These are phyloP conservation scores for Xylaria sp. DNA, from an alignment of 495 filamentous ascomycete genomes.

Conservation along the genomic window DNA sequence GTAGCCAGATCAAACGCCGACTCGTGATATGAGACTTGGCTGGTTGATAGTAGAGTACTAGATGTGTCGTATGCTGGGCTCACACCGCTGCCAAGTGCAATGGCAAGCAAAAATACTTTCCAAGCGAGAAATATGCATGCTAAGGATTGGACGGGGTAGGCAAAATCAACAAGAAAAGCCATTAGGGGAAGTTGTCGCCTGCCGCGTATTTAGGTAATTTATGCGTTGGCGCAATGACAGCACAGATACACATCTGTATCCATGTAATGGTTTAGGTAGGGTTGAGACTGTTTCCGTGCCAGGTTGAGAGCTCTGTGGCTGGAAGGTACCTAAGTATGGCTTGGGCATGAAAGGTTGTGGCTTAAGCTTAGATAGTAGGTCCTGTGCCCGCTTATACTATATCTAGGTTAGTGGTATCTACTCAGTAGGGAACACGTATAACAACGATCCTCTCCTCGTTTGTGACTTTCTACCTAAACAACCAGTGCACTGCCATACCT, in stretches of 20 bases:
- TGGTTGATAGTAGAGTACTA: conserved; percentile 62
- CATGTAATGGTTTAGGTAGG: too few species aligned
- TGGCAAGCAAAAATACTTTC: conserved; percentile 74
- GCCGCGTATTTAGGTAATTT: background rate
- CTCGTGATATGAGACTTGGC: conserved; percentile 60
- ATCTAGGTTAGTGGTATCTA: too few species aligned
- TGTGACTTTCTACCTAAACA: background rate
- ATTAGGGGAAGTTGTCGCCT: conserved; percentile 20
- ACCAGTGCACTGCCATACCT: background rate
- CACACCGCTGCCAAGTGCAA: conserved; percentile 67
- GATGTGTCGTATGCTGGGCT: conserved; percentile 91
- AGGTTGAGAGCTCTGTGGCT: background rate
- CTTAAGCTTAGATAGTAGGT: background rate
- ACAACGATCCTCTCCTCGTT: background rate
- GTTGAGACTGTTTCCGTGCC: background rate
- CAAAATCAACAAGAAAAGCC: conserved; percentile 29
- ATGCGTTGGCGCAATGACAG: background rate
- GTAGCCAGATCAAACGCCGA: conserved; percentile 53
- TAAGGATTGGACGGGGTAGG: conserved; percentile 42
- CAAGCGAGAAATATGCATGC: conserved; percentile 60
- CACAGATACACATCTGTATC: too few species aligned
- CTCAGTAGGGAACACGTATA: background rate
- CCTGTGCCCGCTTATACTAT: background rate
- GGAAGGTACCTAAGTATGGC: background rate
- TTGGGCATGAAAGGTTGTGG: background rate